phyloP scores from a whole-genome alignment of 306 rosid species.

The Parietaria judaica region DNA sequence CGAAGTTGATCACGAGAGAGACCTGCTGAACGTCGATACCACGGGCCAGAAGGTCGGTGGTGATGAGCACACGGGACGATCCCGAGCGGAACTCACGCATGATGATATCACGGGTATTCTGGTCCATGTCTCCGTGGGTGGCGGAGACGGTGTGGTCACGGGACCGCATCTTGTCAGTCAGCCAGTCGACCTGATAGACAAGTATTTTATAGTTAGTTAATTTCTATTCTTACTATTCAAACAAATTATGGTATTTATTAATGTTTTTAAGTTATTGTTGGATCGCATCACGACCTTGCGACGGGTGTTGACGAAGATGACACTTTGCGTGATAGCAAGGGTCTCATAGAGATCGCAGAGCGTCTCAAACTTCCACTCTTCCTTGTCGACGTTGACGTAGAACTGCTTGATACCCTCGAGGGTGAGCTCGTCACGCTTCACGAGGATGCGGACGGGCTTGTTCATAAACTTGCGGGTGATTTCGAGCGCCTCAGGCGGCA shows the following conservation, averaged over 20 bases:
- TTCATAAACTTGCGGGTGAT: constrained; percentile 78
- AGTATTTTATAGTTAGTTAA: no score
- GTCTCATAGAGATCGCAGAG: constrained; percentile 74
- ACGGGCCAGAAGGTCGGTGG: constrained; percentile 77
- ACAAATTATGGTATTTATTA: no score
- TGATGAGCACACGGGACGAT: constrained; percentile 67
- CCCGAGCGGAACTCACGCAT: constrained; percentile 86
- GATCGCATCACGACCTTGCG: constrained; percentile 38
- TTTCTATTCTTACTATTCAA: no score
- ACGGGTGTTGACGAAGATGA: constrained; percentile 69
- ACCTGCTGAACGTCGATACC: constrained; percentile 86
- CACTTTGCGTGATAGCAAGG: constrained; percentile 75
- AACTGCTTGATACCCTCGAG: constrained; percentile 80
- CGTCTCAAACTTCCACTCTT: constrained; percentile 78
- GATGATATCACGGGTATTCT: constrained; percentile 76
- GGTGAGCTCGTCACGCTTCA: constrained; percentile 83
- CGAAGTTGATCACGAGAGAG: constrained; percentile 68
- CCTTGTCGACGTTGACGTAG: constrained; percentile 61
- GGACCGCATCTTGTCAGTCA: constrained; percentile 78
- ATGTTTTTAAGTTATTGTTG: no score
- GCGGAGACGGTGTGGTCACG: constrained; percentile 83
- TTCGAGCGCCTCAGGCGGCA: constrained; percentile 89
- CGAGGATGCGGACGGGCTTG: constrained; percentile 83
- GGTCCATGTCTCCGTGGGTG: constrained; percentile 90
- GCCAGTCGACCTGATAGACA: constrained; percentile 42